These are phyloP conservation scores for Radiomyces spectabilis DNA, from an alignment of 192 early-diverging fungal species.

Conservation along the genomic window DNA sequence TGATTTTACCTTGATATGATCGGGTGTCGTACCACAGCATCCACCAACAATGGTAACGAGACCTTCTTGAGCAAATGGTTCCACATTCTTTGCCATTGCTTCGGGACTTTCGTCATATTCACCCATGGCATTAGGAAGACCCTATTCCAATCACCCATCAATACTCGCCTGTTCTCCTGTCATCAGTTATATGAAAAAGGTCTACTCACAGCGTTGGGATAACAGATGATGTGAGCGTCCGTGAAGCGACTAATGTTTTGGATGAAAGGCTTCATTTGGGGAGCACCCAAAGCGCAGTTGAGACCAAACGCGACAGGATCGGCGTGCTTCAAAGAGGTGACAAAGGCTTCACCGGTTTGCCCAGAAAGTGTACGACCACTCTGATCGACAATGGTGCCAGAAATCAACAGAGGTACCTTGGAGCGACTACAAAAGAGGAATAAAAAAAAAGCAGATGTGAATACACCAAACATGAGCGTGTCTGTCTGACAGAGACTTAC, in stretches of 20 bases:
- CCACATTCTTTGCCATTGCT: slow-evolving; percentile 79
- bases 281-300: slow-evolving; percentile 81
- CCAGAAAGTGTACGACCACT: slow-evolving; percentile 93
- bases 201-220: slow-evolving; percentile 78
- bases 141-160: no score
- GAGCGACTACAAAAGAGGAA: slow-evolving; percentile 24
- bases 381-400: slow-evolving; percentile 95
- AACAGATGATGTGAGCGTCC: slow-evolving; percentile 80
- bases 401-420: slow-evolving; percentile 65
- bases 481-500: slow-evolving; percentile 29
- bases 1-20: slow-evolving; percentile 74
- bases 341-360: slow-evolving; percentile 95
- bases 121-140: slow-evolving; percentile 95
- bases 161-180: no score
- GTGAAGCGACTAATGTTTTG: slow-evolving; percentile 83
- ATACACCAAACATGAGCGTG: no score
- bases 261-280: slow-evolving; percentile 94
- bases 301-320: slow-evolving; percentile 87
- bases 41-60: slow-evolving; percentile 94
- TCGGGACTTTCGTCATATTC: slow-evolving; percentile 90
- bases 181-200: no score
- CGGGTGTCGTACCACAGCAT: slow-evolving; percentile 96
- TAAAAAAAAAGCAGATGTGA: no score
- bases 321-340: slow-evolving; percentile 71
- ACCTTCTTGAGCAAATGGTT: slow-evolving; percentile 86